phyloP scores from a whole-genome alignment of 257 asterid genomes.

The Paraleonurus japonicus region DNA sequence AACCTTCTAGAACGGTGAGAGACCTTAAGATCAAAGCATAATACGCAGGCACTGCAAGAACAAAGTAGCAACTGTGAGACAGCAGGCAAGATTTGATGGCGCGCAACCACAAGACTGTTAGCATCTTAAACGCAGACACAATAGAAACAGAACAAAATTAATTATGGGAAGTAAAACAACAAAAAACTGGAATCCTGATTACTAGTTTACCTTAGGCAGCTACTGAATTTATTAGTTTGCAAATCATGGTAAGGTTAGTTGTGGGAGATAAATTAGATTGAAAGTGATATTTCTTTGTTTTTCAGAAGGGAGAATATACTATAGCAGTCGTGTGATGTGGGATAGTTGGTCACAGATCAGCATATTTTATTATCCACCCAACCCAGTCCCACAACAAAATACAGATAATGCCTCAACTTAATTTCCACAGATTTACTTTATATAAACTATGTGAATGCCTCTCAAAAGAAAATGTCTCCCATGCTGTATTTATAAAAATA shows the following conservation, averaged over 20 bases:
- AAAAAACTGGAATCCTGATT: neutral
- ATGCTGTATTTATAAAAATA: neutral
- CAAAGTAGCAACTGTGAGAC: constrained; percentile 28
- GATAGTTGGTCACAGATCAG: neutral
- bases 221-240: constrained; percentile 2
- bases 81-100: constrained; percentile 15
- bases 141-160: constrained; percentile 3
- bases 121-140: constrained; percentile 6
- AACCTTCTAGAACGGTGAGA: constrained; percentile 97
- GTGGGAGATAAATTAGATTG: constrained; percentile 1
- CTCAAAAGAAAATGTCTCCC: neutral
- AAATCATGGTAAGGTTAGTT: neutral
- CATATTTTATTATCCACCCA: neutral
- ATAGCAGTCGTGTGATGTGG: constrained; percentile 1
- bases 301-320: neutral
- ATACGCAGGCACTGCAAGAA: constrained; percentile 92
- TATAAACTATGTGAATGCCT: neutral
- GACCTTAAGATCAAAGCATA: constrained; percentile 98
- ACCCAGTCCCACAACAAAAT: neutral
- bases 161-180: neutral
- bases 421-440: neutral
- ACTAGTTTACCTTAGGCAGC: constrained; percentile 12
- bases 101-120: constrained; percentile 7
- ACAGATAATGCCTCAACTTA: neutral
- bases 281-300: neutral